phyloP scores from a whole-genome alignment of 2,329 filamentous ascomycete species.

The Penicillium sp. region DNA sequence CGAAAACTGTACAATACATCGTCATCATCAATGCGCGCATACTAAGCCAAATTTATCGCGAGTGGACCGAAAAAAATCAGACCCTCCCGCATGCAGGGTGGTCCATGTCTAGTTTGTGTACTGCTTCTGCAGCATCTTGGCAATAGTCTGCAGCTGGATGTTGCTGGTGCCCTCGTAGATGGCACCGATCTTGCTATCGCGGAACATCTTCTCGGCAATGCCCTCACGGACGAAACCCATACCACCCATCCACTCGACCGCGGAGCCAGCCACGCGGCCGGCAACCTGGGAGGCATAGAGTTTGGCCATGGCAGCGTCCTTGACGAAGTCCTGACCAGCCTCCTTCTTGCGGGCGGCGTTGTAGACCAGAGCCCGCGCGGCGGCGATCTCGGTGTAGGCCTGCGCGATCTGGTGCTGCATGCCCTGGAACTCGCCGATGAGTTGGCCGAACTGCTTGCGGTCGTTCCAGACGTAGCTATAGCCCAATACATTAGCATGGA shows the following conservation, averaged over 20 bases:
- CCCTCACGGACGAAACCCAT: slow-evolving; percentile 99
- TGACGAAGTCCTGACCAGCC: slow-evolving; percentile 90
- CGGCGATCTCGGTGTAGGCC: slow-evolving; percentile 89
- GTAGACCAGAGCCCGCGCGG: slow-evolving; percentile 88
- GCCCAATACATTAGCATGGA: slow-evolving; percentile 6
- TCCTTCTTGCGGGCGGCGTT: slow-evolving; percentile 98
- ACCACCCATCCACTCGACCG: slow-evolving; percentile 98
- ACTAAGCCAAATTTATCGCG: not conserved
- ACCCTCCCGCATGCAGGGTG: not conserved
- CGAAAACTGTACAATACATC: slow-evolving; percentile 2
- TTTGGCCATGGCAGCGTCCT: slow-evolving; percentile 98
- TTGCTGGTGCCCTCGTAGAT: slow-evolving; percentile 86
- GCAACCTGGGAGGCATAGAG: slow-evolving; percentile 92
- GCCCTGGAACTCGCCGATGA: slow-evolving; percentile 95
- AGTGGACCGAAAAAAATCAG: not conserved
- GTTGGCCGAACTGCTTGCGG: slow-evolving; percentile 90
- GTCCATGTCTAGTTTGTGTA: slow-evolving; percentile 57
- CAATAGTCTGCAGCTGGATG: slow-evolving; percentile 71
- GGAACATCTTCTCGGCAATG: slow-evolving; percentile 95
- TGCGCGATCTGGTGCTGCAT: slow-evolving; percentile 99
- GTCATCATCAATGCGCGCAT: slow-evolving; percentile 3
- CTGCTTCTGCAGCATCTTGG: slow-evolving; percentile 68
- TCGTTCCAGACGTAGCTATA: slow-evolving; percentile 92
- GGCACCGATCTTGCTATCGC: slow-evolving; percentile 97
- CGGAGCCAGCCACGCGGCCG: slow-evolving; percentile 77